Base-by-base conservation (phyloP, 306 rosid genomes). In the Cicer cuneatum region DNA sequence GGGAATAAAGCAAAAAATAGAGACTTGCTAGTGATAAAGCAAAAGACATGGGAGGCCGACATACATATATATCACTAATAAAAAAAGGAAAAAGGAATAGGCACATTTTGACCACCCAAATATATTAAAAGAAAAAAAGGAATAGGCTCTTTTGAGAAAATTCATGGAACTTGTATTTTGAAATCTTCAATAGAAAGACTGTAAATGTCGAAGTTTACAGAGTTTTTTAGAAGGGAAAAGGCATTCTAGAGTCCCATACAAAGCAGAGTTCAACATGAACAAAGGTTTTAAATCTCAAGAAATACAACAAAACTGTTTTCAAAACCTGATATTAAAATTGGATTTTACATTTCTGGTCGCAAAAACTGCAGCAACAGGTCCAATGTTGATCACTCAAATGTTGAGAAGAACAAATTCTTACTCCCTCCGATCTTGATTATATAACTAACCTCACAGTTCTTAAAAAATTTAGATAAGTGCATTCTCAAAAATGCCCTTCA, bases 141-240 rank as follows among this genome's bases (percentile, higher is more conserved):
- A 21, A 10, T 51, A 18, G 18, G 13, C 41, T 14, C 2, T 10
- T 48, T 29, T 69, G 19, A 41, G 41, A 57, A 64, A 67, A 59
- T 41, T 71, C 65, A 53, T 63, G 53, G 39, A 71, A 61, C 35
- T 45, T 53, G 41, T 38, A 71, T 41, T 21, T 63, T 66, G 60
- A 45, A 35, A 52, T 59, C 56, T 21, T 15, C 35, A 15, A 15
- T 15, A 41, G 48, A 29, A 60, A 71, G n/a, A 4, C 11, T 13
- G 15, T 8, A 43, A 51, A 18, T 48, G 45, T 8, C 29, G 53
- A 21, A 51, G 15, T n/a, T 56, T 40, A 7, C 35, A 33, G 38
- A 7, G 68, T 58, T 58, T 69, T 77, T 10, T 29, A 29, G 14
- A 65, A 52, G 43, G 68, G 13, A 66, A 56, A 10, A 8, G 7